These are phyloP conservation scores for Globisporangium emineosum DNA, from an alignment of 352 stramenopile genomes.

Conservation along the genomic window DNA sequence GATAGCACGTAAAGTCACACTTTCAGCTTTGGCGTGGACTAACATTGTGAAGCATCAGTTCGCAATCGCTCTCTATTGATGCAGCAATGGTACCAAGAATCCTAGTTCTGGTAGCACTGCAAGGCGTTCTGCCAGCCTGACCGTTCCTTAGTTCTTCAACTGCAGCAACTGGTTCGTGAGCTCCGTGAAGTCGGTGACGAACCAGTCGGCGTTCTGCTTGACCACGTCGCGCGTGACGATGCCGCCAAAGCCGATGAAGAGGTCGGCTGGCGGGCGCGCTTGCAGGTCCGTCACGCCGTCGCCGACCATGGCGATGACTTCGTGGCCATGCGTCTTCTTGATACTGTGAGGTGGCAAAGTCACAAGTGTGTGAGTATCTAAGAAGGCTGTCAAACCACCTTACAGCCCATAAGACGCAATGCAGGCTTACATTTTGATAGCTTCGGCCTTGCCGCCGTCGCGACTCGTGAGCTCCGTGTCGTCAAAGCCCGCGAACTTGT, in stretches of 20 bases:
- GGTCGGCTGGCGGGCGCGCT: conserved; percentile 94
- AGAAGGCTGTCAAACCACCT: not conserved
- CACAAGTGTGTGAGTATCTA: not conserved
- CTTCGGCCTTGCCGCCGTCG: conserved; percentile 76
- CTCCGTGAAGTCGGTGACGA: conserved; percentile 95
- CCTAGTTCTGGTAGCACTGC: not conserved
- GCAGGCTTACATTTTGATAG: conserved; percentile 61
- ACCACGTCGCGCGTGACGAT: conserved; percentile 94
- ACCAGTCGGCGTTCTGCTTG: conserved; percentile 94
- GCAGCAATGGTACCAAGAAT: too few species aligned
- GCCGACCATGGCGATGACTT: conserved; percentile 98
- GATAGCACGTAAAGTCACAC: too few species aligned
- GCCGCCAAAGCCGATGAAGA: conserved; percentile 98
- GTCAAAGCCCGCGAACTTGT: conserved; percentile 94
- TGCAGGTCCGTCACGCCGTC: conserved; percentile 98
- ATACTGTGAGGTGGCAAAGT: conserved; percentile 57
- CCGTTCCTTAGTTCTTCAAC: conserved; percentile 8
- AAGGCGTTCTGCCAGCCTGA: not conserved
- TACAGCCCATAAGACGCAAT: conserved; percentile 1
- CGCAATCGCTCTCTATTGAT: too few species aligned
- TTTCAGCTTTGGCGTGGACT: too few species aligned
- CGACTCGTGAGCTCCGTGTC: conserved; percentile 91
- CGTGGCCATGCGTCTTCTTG: conserved; percentile 89
- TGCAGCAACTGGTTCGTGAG: conserved; percentile 63
- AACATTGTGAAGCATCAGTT: too few species aligned